Base-by-base conservation (phyloP, 2,329 filamentous ascomycete genomes). In the Camillea tinctor region DNA sequence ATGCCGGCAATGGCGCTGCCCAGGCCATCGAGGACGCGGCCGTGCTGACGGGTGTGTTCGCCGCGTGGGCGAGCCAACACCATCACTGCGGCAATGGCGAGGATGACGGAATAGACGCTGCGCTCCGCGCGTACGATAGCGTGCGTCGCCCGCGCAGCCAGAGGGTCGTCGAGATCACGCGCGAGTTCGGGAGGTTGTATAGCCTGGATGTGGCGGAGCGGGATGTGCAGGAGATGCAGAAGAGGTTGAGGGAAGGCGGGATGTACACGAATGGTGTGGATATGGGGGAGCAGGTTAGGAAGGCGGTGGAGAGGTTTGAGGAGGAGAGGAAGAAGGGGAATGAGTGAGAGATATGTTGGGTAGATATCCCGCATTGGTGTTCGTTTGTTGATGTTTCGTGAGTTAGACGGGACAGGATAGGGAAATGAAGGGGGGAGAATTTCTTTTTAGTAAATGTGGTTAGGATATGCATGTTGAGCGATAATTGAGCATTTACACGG, bases 11-110 rank as follows among this genome's bases (percentile, higher is more conserved):
- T 19, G 63, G 63, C 20, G 63, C 63, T 2, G 63, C 63, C 8
- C 61, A 65, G 52, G 63, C 63, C 5, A 63, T 65, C 26, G 63
- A 65, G 30, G 63, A 63, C 53, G 57, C 56, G 13, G 55, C 63
- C 13, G 52, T 63, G 9, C 61, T 65, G 6, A 54, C 36, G 9
- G 48, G 54, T 17, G 15, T 63, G 5, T 63, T 63, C 52, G 55
- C 55, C 26, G 26, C 26, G 3, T 11, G 8, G 26, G 8, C 36
- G 40, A 5, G 44, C 60, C 2, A 36, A 22, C 23, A 23, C 30
- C 30, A 26, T 22, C 22, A n/a, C n/a, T n/a, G 26, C 26, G 26
- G 24, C 24, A 26, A 26, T 26, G 24, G 9, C 9, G 9, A 26
- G 4, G 24, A 9, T 9, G 21, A 30, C 6, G 51, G 60, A 1